Evolutionary conservation across 2,329 filamentous ascomycete genomes (phyloP), one percentile per base, ranked within the genome.

Genomic region (Lithohypha guttulata): DNA sequence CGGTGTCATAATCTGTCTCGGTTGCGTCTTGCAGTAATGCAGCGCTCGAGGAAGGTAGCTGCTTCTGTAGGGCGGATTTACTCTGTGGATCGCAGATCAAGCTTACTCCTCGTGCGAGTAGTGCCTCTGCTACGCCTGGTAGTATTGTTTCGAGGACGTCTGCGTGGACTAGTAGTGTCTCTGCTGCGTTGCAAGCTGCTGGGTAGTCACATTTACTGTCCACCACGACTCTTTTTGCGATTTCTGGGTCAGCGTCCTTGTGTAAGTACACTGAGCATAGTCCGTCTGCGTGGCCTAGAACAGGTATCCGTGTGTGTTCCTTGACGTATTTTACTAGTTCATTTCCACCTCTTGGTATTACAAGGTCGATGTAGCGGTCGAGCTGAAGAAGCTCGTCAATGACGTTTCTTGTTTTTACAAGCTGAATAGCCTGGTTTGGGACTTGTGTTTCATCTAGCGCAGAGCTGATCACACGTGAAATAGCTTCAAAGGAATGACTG

Each of bases 171-270:
- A 98, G 75, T 7, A 98, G 71, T 1, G 86, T 93, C 64, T 98
- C 91, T n/a, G 87, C 64, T 28, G 82, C 79, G 65, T 98, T 98
- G 69, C 91, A 98, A 10, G 89, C 91, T 25, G 91, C 91, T 1
- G 89, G 85, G 56, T 98, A 98, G 60, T 81, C 83, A 18, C 83
- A 86, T 65, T 98, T 98, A 32, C 89, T 82, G 63, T 98, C 91
- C 39, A 94, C 69, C 33, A 96, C 68, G 39, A 94, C 81, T 45
- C 76, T 75, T 14, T 74, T 71, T 9, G 85, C 84, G 63, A 84
- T 79, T 29, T 71, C 64, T 26, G 69, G 62, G 52, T 93, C 80
- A 33, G 84, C 87, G 42, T 85, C 83, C 8, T 70, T 68, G 53
- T 91, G 82, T 36, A 98, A 70, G 61, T 91, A 98, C 46, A 85